Base-by-base conservation (phyloP, 164 flowering plant species). In the Aristolochia fimbriata region DNA sequence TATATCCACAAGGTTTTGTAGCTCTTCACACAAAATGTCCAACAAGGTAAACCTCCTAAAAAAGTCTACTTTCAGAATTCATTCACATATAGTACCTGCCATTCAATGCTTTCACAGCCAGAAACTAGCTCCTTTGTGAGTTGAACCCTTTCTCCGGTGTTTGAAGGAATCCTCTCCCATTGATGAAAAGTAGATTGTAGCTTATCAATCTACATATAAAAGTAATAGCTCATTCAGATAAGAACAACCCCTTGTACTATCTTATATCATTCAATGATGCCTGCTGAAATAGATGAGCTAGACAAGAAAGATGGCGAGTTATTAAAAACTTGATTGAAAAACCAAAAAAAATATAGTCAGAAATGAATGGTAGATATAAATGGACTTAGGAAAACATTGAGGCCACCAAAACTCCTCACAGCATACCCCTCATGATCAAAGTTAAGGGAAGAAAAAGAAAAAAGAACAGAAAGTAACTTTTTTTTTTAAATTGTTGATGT, bases 101-200 rank as follows among this genome's bases (percentile, higher is more conserved):
- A 92, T 63, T 78, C 84, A 62, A 89, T 83, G 86, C 98, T 92
- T 63, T 86, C 96, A 65, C 94, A 89, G 48, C 69, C 41, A 59
- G 84, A 70, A 65, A 82, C 76, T 30, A 93, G 77, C 75, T 83
- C 96, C 69, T 81, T 84, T 15, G 78, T 73, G 20, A 83, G 81
- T 60, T 74, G 78, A 20, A 59, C 72, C 55, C 73, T 76, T 64
- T 86, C 86, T 58, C 76, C 87, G 47, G 74, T 68, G 57, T 76
- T 83, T 20, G 77, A 58, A 59, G 86, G 64, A 41, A 74, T 63
- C 4, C 65, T 65, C 67, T 92, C 87, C 98, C 96, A 92, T 76
- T 71, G 78, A 64, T 75, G 84, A 75, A 89, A 89, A 55, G 77
- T 72, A 21, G 86, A 77, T 58, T 74, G 84, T 73, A 92, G 64